Conservation (phyloP, 176 grass and related monocot genomes). For the Stipa capillata region DNA sequence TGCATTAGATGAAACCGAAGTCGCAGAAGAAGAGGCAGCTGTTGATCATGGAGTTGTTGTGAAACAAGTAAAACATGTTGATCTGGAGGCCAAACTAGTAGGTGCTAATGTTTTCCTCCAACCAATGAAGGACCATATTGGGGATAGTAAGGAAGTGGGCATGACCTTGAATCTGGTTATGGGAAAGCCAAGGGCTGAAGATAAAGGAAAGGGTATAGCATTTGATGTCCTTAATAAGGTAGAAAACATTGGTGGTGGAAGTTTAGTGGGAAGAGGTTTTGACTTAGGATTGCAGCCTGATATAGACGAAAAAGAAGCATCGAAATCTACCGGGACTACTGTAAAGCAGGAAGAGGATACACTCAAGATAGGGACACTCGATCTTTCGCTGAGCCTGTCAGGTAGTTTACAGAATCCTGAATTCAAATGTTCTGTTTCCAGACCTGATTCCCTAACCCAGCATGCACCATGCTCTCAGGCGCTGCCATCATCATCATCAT, state of each 20-base stretch:
- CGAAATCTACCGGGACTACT: slow-evolving; percentile 2
- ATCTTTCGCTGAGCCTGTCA: slow-evolving; percentile 83
- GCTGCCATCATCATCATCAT: slow-evolving; percentile 47
- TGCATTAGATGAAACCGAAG: slow-evolving; percentile 7
- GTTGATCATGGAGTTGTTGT: slow-evolving; percentile 21
- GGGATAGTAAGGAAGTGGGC: slow-evolving; percentile 29
- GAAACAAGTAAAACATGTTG: slow-evolving; percentile 18
- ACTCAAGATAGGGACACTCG: slow-evolving; percentile 54
- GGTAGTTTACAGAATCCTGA: slow-evolving; percentile 45
- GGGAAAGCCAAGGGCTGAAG: slow-evolving; percentile 37
- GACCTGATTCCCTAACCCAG: slow-evolving; percentile 29
- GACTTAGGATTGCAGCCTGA: slow-evolving; percentile 45
- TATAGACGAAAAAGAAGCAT: slow-evolving; percentile 18
- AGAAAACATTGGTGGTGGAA: slow-evolving; percentile 10
- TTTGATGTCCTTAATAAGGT: slow-evolving; percentile 35
- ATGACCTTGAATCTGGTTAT: slow-evolving; percentile 28
- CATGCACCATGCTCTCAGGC: slow-evolving; percentile 35
- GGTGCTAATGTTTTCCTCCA: slow-evolving; percentile 12
- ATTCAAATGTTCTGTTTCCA: slow-evolving; percentile 16
- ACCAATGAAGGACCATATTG: slow-evolving; percentile 17
- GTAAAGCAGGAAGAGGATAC: slow-evolving; percentile 35
- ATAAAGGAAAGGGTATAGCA: slow-evolving; percentile 66
- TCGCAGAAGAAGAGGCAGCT: slow-evolving; percentile 14
- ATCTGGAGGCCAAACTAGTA: slow-evolving; percentile 15
- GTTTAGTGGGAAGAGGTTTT: slow-evolving; percentile 36